Evolutionary conservation across 176 grass and related monocot genomes (phyloP), one percentile per base, ranked within the genome.

Genomic region (Eremochloa ophiuroides): DNA sequence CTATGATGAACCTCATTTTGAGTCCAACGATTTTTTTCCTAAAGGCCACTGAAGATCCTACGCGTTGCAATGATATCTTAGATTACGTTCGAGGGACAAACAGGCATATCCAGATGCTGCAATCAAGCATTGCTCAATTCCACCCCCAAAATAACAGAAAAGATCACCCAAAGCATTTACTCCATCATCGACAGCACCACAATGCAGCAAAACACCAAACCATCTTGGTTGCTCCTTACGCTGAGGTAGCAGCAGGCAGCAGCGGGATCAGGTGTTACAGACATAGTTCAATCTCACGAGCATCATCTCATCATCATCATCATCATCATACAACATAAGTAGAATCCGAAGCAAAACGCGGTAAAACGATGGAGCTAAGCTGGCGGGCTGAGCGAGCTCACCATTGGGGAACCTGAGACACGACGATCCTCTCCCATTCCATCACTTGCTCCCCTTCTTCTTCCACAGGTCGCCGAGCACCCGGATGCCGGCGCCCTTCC

Each of bases 381-480:
- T 18, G 51, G 76, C 64, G 69, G 66, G 34, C 34, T 35, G 34
- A 35, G 34, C 72, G 30, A 82, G 83, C 88, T 82, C 83, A 53
- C 72, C 56, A 41, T 17, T 62, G 53, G 29, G 10, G 55, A 70
- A 35, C 46, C 16, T 3, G 25, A 20, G 38, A 79, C 28, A 39
- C 12, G 53, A 58, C 29, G 25, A 83, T 38, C 55, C 44, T 16
- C 27, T 35, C 34, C 6, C 3, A 18, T 62, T 38, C 66, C 67
- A 3, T 62, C 53, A 58, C 53, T 93, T 91, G 75, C 28, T 89
- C 6, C 88, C 84, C 60, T 90, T 95, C 90, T 98, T 98, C 86
- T 86, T 98, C 95, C 95, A 98, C 34, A 98, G 81, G 40, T 98
- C 95, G 22, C 92, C 92, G n/a, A 98, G 89, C 90, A 95, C 91